Evolutionary conservation across 306 rosid species (phyloP).

Genomic region (Luffa acutangula): DNA sequence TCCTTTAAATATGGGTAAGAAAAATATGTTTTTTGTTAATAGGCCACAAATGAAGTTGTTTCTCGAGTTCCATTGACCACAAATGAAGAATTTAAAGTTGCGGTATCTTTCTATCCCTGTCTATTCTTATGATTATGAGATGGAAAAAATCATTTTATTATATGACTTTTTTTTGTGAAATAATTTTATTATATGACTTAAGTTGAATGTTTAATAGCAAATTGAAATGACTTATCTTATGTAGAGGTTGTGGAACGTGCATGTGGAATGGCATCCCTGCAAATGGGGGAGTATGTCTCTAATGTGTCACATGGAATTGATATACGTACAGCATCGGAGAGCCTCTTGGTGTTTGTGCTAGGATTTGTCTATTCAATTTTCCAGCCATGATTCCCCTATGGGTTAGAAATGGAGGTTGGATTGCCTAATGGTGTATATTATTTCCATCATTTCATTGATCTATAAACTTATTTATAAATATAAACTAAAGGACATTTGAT

Average conservation of each 20-base stretch:
- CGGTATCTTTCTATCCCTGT: conserved; percentile 28
- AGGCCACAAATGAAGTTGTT: conserved; percentile 95
- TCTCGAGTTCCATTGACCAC: conserved; percentile 79
- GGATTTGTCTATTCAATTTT: conserved; percentile 91
- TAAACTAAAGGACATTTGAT: conserved; percentile 12
- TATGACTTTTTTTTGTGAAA: background rate
- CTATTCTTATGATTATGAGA: background rate
- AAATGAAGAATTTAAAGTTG: conserved; percentile 71
- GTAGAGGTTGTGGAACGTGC: no score
- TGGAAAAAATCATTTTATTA: background rate
- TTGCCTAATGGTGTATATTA: no score
- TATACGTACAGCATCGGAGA: conserved; percentile 71
- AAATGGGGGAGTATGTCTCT: no score
- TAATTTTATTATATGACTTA: background rate
- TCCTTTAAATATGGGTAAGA: no score
- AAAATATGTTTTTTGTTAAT: conserved; percentile 13
- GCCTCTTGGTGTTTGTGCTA: conserved; percentile 91
- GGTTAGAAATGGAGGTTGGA: background rate
- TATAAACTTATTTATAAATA: no score
- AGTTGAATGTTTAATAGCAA: conserved; percentile 13
- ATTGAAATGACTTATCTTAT: no score
- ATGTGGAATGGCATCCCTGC: no score
- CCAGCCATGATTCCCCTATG: conserved; percentile 96
- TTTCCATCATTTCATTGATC: no score
- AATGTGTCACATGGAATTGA: no score